phyloP scores from a whole-genome alignment of 2,329 filamentous ascomycete genomes.

The Cyphellophora europaea region DNA sequence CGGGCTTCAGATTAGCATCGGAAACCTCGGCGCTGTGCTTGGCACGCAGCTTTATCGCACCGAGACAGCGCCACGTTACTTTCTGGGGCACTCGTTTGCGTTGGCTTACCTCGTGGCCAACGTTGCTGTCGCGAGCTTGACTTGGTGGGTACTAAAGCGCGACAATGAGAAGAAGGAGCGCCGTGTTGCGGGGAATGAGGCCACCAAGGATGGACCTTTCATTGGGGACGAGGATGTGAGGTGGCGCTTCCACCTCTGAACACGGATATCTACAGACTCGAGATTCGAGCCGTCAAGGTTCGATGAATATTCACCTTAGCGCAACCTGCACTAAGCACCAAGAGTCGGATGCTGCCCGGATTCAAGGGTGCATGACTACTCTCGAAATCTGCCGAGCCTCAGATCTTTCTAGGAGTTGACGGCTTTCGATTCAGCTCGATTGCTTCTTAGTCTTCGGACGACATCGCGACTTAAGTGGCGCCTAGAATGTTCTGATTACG shows the following conservation, averaged over 20 bases:
- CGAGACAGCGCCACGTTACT: slow-evolving; percentile 51
- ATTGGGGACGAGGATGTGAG: slow-evolving; percentile 22
- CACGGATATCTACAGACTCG: no score
- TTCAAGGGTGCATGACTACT: no score
- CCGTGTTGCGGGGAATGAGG: slow-evolving; percentile 13
- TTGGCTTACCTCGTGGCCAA: slow-evolving; percentile 55
- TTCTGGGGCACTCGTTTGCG: slow-evolving; percentile 58
- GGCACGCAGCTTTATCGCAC: slow-evolving; percentile 61
- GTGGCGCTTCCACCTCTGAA: slow-evolving; percentile 15
- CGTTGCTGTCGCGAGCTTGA: slow-evolving; percentile 39
- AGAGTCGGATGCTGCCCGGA: no score
- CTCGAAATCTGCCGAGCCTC: no score
- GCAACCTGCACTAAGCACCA: no score
- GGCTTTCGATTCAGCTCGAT: no score
- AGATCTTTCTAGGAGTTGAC: no score
- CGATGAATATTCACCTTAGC: no score
- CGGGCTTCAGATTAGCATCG: slow-evolving; percentile 63
- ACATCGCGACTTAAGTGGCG: no score
- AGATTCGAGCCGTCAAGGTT: no score
- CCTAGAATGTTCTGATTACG: no score
- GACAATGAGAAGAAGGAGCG: slow-evolving; percentile 42
- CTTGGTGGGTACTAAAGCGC: slow-evolving; percentile 46
- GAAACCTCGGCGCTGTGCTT: slow-evolving; percentile 49
- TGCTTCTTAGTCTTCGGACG: no score
- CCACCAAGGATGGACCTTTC: slow-evolving; percentile 18